These are phyloP conservation scores for Scedosporium boydii DNA, from an alignment of 2,329 filamentous ascomycete species.

Conservation along the genomic window DNA sequence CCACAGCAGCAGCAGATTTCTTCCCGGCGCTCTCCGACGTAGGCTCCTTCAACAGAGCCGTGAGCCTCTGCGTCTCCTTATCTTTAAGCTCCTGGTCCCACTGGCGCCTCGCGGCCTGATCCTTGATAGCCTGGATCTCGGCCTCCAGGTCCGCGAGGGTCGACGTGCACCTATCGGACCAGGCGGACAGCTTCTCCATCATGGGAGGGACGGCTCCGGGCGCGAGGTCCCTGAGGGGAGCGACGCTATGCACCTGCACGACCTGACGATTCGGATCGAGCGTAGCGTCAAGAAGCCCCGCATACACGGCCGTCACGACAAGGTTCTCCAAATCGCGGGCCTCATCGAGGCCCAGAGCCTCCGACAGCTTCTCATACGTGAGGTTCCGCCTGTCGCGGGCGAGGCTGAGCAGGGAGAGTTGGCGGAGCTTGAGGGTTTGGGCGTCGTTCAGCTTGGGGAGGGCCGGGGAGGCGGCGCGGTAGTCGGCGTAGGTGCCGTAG, in stretches of 20 bases:
- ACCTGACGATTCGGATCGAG: conserved; percentile 69
- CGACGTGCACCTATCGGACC: conserved; percentile 67
- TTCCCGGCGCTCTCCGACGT: background rate
- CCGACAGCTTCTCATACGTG: conserved; percentile 61
- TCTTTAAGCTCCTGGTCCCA: conserved; percentile 31
- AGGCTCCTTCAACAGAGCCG: conserved; percentile 19
- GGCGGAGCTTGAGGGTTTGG: conserved; percentile 78
- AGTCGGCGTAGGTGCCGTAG: conserved; percentile 79
- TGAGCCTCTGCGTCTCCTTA: conserved; percentile 35
- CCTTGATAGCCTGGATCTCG: conserved; percentile 60
- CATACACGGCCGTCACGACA: conserved; percentile 80
- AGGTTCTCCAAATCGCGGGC: conserved; percentile 71
- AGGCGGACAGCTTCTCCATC: conserved; percentile 58
- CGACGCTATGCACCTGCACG: conserved; percentile 70
- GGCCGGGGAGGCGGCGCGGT: conserved; percentile 33
- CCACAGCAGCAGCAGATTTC: conserved; percentile 1
- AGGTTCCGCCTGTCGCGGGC: conserved; percentile 59
- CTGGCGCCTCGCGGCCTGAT: conserved; percentile 43
- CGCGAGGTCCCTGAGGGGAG: conserved; percentile 76
- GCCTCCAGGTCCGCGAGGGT: conserved; percentile 67
- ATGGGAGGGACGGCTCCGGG: conserved; percentile 63
- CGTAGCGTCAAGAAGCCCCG: conserved; percentile 69
- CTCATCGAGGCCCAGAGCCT: conserved; percentile 55
- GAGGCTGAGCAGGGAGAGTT: conserved; percentile 79
- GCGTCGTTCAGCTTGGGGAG: conserved; percentile 64